Evolutionary conservation across 352 stramenopile species (phyloP), one percentile per base, ranked within the genome.

Genomic region (Globisporangium uncinulatum): DNA sequence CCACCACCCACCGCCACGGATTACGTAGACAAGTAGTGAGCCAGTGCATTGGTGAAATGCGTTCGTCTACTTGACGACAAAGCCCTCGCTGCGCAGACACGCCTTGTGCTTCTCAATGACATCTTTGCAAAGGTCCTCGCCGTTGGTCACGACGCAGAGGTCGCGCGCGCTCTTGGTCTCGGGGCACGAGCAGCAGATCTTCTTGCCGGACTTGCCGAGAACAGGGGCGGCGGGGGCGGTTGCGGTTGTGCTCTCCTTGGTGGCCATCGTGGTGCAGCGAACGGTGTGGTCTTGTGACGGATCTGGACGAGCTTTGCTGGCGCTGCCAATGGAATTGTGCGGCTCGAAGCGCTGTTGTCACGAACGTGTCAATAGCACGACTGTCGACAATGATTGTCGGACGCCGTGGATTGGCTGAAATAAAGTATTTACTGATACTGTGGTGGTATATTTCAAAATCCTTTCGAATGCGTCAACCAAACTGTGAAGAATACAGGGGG

Each of bases 101-200:
- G 76, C 86, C 79, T 99, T 99, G 84, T 99, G 96, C 36, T 87
- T 86, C 71, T 99, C 96, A 62, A 99, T 99, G 43, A 98, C 70
- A 42, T 97, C 92, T 57, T 93, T 86, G 76, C 96, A 99, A 61
- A 80, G 52, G 1, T 97, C 89, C 61, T 97, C 75, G 59, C 92
- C 92, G 69, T 97, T 96, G 58, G 64, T 87, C 51, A 97, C 74
- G 52, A 97, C 82, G 75, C 92, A 98, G 56, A 97, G 62, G 63
- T 98, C 92, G 46, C 92, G 86, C 56, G 74, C 89, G 69, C 97
- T 76, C 74, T 98, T 98, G 32, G 95, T 99, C 29, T 98, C 96
- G 19, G 96, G 96, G 66, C 96, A 99, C 50, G 92, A 98, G 73
- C 96, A 99, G 76, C 96, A 99, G 62, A 99, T 99, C 74, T 98